These are phyloP conservation scores for Claviceps lovelessii DNA, from an alignment of 2,329 filamentous ascomycete species.

Conservation along the genomic window DNA sequence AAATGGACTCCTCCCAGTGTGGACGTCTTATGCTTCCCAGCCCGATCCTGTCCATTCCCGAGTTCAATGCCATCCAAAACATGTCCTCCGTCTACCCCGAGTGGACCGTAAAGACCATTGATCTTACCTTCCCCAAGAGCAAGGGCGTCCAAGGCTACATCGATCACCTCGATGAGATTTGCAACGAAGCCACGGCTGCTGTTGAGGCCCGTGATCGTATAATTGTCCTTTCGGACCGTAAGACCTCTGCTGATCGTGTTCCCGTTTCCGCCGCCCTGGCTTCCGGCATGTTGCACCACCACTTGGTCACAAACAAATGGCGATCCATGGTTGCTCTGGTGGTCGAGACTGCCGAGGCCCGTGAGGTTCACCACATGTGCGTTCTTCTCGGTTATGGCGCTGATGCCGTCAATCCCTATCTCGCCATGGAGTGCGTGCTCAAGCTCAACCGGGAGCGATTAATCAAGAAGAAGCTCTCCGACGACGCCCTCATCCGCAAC, in stretches of 20 bases:
- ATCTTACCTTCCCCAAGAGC: constrained; percentile 82
- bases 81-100: constrained; percentile 57
- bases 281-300: constrained; percentile 88
- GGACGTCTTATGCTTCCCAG: constrained; percentile 74
- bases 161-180: constrained; percentile 76
- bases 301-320: constrained; percentile 92
- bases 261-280: constrained; percentile 75
- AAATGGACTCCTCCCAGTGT: constrained; percentile 86
- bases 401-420: constrained; percentile 87
- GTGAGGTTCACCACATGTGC: constrained; percentile 97
- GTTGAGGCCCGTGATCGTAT: constrained; percentile 74
- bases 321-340: constrained; percentile 75
- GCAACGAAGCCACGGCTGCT: constrained; percentile 67
- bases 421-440: constrained; percentile 89
- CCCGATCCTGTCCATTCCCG: constrained; percentile 74
- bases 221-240: constrained; percentile 79
- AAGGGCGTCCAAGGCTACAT: constrained; percentile 75
- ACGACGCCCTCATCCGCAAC: constrained; percentile 77
- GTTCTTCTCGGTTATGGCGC: constrained; percentile 93
- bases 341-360: constrained; percentile 81
- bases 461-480: constrained; percentile 75
- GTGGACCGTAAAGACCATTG: constrained; percentile 83
- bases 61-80: constrained; percentile 78
- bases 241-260: constrained; percentile 67
- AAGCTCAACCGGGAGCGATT: constrained; percentile 91